These are phyloP conservation scores for Amborella trichopoda DNA, from an alignment of 164 flowering plant species.

Conservation along the genomic window DNA sequence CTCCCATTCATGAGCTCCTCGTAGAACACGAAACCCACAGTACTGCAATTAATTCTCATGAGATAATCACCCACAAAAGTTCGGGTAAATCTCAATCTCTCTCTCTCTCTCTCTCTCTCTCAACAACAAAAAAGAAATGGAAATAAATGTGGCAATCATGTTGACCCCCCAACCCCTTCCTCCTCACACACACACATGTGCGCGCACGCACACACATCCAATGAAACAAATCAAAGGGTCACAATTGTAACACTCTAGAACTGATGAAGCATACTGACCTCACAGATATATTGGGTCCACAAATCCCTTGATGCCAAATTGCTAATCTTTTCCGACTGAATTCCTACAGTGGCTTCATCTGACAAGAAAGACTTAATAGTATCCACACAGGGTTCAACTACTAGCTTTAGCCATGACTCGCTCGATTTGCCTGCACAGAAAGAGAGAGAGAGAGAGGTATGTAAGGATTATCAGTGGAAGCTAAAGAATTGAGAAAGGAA, in stretches of 20 bases:
- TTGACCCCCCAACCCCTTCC: neutral
- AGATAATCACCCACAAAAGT: too few species aligned
- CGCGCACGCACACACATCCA: neutral
- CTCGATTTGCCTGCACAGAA: slow-evolving; percentile 30
- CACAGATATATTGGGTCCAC: slow-evolving; percentile 74
- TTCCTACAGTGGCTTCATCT: slow-evolving; percentile 9
- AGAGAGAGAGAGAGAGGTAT: neutral
- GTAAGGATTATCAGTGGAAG: too few species aligned
- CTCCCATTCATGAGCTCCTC: slow-evolving; percentile 86
- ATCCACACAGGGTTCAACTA: slow-evolving; percentile 44
- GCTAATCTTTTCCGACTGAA: slow-evolving; percentile 4
- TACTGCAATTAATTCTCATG: slow-evolving; percentile 24
- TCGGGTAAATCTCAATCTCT: too few species aligned
- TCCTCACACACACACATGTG: neutral
- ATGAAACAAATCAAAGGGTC: neutral
- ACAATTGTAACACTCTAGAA: neutral
- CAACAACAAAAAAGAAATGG: neutral
- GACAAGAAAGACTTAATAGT: slow-evolving; percentile 40
- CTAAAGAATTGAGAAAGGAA: too few species aligned
- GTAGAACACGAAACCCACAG: slow-evolving; percentile 62
- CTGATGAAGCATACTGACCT: slow-evolving; percentile 32
- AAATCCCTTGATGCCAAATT: slow-evolving; percentile 37
- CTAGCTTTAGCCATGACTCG: slow-evolving; percentile 47
- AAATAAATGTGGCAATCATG: neutral
- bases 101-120: too few species aligned